These are phyloP conservation scores for Sabuloglossum arenarium DNA, from an alignment of 495 filamentous ascomycete genomes.

Conservation along the genomic window DNA sequence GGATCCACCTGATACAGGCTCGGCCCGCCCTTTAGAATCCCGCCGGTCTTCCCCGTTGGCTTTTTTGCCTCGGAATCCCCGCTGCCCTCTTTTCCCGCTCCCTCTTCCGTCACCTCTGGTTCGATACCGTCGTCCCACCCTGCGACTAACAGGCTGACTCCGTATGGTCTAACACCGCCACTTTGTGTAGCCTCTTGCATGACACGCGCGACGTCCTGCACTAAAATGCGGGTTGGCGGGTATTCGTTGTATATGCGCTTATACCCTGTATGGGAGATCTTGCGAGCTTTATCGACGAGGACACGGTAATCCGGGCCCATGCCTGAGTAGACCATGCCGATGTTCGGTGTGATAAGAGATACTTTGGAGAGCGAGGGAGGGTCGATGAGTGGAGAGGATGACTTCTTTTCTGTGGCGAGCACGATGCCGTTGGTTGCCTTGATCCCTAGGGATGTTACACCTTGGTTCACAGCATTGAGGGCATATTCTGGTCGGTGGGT, in stretches of 20 bases:
- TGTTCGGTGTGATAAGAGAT: slow-evolving; percentile 92
- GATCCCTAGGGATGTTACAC: slow-evolving; percentile 93
- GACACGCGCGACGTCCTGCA: slow-evolving; percentile 91
- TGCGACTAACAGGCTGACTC: slow-evolving; percentile 83
- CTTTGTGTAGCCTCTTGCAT: slow-evolving; percentile 99
- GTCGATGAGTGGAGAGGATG: slow-evolving; percentile 86
- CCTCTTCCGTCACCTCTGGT: slow-evolving; percentile 38
- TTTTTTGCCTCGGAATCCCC: slow-evolving; percentile 47
- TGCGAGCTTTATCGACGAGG: slow-evolving; percentile 90
- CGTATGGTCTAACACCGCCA: slow-evolving; percentile 94
- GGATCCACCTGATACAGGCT: slow-evolving; percentile 98
- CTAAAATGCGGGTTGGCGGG: slow-evolving; percentile 91
- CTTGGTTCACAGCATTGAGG: slow-evolving; percentile 95
- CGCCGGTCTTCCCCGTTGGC: slow-evolving; percentile 63
- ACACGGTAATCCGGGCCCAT: slow-evolving; percentile 99
- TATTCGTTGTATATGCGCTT: slow-evolving; percentile 99
- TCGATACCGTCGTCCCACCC: slow-evolving; percentile 96
- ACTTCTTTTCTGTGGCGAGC: slow-evolving; percentile 98
- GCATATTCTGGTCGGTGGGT: slow-evolving; percentile 61
- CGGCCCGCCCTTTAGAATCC: slow-evolving; percentile 85
- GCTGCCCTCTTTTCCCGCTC: slow-evolving; percentile 21
- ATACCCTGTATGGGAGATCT: slow-evolving; percentile 97
- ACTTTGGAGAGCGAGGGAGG: slow-evolving; percentile 90
- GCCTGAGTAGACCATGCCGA: slow-evolving; percentile 98
- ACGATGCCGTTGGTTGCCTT: slow-evolving; percentile 99